Evolutionary conservation across 1,284 basidiomycete species (phyloP).

Genomic region (Naganishia albida): DNA sequence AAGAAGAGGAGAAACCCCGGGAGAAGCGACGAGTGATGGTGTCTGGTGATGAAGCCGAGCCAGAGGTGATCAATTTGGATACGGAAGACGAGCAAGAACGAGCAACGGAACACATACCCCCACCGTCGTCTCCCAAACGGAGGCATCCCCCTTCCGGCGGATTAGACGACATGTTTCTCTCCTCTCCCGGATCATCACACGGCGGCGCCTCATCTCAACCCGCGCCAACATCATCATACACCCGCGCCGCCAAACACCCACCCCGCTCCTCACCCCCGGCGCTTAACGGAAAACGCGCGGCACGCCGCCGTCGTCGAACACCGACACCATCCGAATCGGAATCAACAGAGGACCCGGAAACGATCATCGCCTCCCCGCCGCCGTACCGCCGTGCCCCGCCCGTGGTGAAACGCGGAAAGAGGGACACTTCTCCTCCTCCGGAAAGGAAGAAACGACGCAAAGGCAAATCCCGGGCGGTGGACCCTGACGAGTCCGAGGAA

Average conservation of each 20-base stretch:
- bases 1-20: conserved; percentile 5
- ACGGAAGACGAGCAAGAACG: neutral
- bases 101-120: neutral
- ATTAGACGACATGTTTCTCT: conserved; percentile 18
- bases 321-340: conserved; percentile 5
- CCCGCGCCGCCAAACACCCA: conserved; percentile 1
- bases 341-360: conserved; percentile 5
- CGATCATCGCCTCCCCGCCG: conserved; percentile 8
- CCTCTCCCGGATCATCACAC: neutral
- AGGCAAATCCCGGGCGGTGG: conserved; percentile 19
- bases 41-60: neutral
- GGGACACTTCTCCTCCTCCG: neutral
- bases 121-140: neutral
- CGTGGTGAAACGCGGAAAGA: neutral
- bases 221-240: neutral
- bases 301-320: neutral
- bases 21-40: conserved; percentile 8
- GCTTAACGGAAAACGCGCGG: neutral
- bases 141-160: too few species aligned
- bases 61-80: conserved; percentile 9
- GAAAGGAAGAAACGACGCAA: neutral
- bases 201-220: neutral
- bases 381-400: conserved; percentile 21
- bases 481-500: conserved; percentile 37
- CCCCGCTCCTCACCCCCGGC: neutral